A percentile compares a stretch with the other conserved stretches of the same genome.
These are phyloP conservation scores for Erythrophleum ivorense DNA, from an alignment of 331 rosid genomes.

Conservation along the genomic window DNA sequence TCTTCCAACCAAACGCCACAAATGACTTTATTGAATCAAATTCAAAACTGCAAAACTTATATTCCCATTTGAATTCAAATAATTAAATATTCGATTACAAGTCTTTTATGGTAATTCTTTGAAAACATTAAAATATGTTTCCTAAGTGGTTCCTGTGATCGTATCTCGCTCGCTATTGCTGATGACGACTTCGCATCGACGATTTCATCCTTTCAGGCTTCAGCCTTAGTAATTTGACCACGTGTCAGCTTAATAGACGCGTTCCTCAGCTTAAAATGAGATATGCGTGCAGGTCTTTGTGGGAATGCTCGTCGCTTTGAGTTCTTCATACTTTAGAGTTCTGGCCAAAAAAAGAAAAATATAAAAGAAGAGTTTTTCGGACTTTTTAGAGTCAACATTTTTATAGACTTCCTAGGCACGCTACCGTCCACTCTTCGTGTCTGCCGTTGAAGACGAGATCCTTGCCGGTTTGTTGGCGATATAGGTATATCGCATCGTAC, in stretches of 20 bases:
- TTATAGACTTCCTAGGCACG: not conserved
- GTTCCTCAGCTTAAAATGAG: not conserved
- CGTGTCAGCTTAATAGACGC: not conserved
- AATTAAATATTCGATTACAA: not conserved
- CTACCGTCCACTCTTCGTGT: not conserved
- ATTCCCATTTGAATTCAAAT: not conserved
- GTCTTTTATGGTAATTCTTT: not conserved
- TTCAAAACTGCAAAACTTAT: no score
- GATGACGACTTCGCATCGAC: not conserved
- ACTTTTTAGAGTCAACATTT: not conserved
- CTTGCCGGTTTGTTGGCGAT: not conserved
- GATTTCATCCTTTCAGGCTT: not conserved
- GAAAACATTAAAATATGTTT: not conserved
- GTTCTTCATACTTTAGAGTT: not conserved
- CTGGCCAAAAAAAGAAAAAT: no score
- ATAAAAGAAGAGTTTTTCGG: not conserved
- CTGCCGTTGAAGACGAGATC: not conserved
- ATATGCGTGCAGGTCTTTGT: not conserved
- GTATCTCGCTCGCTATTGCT: not conserved
- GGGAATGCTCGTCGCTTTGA: not conserved
- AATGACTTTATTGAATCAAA: no score
- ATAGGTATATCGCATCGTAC: not conserved
- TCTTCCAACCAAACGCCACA: no score
- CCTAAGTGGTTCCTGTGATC: not conserved
- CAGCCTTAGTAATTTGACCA: not conserved